These are phyloP conservation scores for Thielaviopsis punctulata DNA, from an alignment of 2,329 filamentous ascomycete species.

Conservation along the genomic window DNA sequence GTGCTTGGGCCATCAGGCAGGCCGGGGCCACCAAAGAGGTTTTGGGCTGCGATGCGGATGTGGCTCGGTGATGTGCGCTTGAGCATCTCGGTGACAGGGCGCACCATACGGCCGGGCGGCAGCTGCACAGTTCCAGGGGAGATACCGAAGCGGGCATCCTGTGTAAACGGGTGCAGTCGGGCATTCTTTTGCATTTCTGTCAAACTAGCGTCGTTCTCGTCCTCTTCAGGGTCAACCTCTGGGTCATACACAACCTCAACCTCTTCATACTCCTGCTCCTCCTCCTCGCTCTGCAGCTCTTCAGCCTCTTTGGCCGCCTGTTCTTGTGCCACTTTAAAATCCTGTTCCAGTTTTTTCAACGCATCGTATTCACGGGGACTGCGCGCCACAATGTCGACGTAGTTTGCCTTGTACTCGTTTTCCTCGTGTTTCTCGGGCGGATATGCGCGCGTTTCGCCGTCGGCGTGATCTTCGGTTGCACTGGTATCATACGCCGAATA, in stretches of 20 bases:
- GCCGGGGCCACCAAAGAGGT: conserved; percentile 56
- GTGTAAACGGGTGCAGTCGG: conserved; percentile 58
- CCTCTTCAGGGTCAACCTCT: conserved; percentile 13
- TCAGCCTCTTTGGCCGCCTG: conserved; percentile 18
- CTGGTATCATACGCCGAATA: conserved; percentile 1
- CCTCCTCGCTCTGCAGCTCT: conserved; percentile 21
- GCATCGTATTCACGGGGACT: conserved; percentile 38
- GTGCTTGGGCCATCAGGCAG: conserved; percentile 65
- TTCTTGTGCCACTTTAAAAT: conserved; percentile 30
- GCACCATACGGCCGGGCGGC: conserved; percentile 49
- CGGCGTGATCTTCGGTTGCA: conserved; percentile 5
- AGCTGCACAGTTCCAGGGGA: conserved; percentile 58
- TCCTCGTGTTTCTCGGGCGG: conserved; percentile 3
- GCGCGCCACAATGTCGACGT: conserved; percentile 31
- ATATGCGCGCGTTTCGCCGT: conserved; percentile 5
- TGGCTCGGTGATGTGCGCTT: conserved; percentile 55
- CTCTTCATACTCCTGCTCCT: conserved; percentile 17
- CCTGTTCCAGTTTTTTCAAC: conserved; percentile 37
- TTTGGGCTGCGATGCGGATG: conserved; percentile 52
- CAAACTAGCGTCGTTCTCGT: conserved; percentile 13
- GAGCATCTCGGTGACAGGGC: conserved; percentile 54
- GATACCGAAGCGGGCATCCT: conserved; percentile 56
- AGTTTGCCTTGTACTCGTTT: conserved; percentile 15
- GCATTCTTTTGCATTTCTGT: conserved; percentile 17
- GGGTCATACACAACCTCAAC: conserved; percentile 17